Evolutionary conservation across 306 rosid species (phyloP).

Genomic region (Corylus avellana): DNA sequence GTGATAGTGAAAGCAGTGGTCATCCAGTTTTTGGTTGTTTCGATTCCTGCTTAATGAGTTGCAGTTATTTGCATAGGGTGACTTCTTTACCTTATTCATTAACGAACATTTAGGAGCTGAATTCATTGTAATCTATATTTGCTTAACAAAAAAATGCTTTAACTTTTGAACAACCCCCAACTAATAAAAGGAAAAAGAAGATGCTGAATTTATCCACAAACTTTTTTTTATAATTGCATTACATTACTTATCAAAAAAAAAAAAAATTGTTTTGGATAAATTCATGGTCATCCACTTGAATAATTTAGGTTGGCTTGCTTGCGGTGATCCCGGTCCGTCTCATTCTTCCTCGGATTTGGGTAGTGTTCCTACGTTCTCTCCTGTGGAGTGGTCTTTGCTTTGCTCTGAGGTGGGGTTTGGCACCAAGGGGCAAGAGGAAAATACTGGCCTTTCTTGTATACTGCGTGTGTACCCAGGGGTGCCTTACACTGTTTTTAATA

Average conservation of each 20-base stretch:
- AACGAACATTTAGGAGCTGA: slow-evolving; percentile 6
- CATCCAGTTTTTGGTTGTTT: neutral
- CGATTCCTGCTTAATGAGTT: neutral
- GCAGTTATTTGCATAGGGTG: neutral
- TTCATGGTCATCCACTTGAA: neutral
- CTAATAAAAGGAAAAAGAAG: neutral
- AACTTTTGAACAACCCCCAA: neutral
- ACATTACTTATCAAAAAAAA: too few relatives aligned
- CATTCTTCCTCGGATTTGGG: too few relatives aligned
- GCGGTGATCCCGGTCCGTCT: too few relatives aligned
- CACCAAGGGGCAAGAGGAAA: too few relatives aligned
- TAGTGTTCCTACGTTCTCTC: too few relatives aligned
- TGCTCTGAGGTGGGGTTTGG: too few relatives aligned
- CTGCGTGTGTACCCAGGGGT: too few relatives aligned
- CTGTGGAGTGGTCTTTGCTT: too few relatives aligned
- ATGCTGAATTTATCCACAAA: neutral
- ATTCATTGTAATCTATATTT: neutral
- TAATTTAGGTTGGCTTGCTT: neutral
- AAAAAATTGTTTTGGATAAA: neutral
- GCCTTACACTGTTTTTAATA: too few relatives aligned
- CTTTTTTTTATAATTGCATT: too few relatives aligned
- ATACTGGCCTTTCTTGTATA: too few relatives aligned
- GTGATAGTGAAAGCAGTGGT: slow-evolving; percentile 4
- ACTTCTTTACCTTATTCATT: slow-evolving; percentile 1
- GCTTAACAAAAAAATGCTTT: neutral